Conservation (phyloP, 2,329 filamentous ascomycete species). For the Neofusicoccum ribis region DNA sequence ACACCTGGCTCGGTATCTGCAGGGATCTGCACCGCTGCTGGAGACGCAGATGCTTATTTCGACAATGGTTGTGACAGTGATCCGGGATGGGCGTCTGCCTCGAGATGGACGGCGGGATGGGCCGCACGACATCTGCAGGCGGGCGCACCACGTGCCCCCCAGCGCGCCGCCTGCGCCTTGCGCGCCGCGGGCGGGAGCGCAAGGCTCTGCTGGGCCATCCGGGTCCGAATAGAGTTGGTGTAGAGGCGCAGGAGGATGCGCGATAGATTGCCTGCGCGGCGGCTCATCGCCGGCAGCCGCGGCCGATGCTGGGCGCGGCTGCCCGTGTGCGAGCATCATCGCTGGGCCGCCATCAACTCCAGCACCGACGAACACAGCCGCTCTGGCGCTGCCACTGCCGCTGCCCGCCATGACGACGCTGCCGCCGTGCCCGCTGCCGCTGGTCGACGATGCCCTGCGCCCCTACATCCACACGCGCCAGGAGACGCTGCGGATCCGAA, state of each 20-base stretch:
- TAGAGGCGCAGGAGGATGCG: background rate
- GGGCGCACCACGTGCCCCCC: background rate
- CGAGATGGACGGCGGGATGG: background rate
- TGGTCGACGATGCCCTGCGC: conserved; percentile 37
- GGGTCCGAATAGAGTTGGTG: conserved; percentile 1
- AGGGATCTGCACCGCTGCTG: background rate
- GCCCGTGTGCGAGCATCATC: background rate
- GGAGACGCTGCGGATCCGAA: conserved; percentile 38
- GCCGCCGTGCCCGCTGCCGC: conserved; percentile 37
- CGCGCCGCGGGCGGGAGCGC: background rate
- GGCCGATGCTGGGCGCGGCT: no score
- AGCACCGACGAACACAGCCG: background rate
- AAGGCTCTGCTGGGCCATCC: background rate
- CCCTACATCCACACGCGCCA: conserved; percentile 39
- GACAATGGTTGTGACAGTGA: background rate
- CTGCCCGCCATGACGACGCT: background rate
- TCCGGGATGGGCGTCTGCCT: background rate
- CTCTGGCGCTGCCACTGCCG: background rate
- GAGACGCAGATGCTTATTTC: conserved; percentile 2
- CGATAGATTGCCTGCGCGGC: background rate
- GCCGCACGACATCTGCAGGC: background rate
- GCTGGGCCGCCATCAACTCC: background rate
- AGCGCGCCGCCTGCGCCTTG: background rate
- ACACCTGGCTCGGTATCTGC: background rate
- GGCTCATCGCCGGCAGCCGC: background rate